Percentiles rank a stretch among this genome's conserved stretches.
Conservation (phyloP, 371 early-diverging fungal species). For the Blastocladiella emersonii region DNA sequence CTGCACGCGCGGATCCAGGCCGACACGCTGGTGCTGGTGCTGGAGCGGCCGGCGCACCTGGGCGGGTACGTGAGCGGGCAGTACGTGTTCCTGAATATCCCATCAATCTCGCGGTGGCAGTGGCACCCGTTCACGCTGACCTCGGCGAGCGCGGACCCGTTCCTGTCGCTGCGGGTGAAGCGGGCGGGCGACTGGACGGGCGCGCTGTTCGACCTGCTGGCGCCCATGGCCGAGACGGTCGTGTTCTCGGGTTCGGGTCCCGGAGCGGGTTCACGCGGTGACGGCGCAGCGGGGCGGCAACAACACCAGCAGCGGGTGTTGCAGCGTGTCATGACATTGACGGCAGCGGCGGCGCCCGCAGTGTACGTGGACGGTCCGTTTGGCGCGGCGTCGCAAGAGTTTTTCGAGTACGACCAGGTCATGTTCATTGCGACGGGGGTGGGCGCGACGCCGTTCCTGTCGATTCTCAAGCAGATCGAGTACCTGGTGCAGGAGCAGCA, state of each 20-base stretch:
- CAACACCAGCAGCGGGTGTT: conserved; percentile 26
- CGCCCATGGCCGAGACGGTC: conserved; percentile 40
- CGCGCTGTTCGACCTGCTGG: conserved; percentile 21
- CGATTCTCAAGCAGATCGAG: conserved; percentile 35
- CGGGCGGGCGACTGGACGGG: conserved; percentile 72
- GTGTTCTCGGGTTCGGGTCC: conserved; percentile 24
- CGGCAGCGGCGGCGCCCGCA: conserved; percentile 23
- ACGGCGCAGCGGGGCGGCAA: conserved; percentile 15
- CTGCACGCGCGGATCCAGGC: conserved; percentile 32
- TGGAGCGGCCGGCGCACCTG: conserved; percentile 50
- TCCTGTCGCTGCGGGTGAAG: conserved; percentile 61
- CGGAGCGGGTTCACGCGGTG: conserved; percentile 6
- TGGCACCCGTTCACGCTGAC: conserved; percentile 86
- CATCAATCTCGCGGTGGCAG: conserved; percentile 42
- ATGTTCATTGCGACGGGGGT: conserved; percentile 70
- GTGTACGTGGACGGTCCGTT: conserved; percentile 77
- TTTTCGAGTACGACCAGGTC: conserved; percentile 62
- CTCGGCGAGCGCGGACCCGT: conserved; percentile 64
- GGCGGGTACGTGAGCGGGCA: conserved; percentile 48
- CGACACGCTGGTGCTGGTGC: conserved; percentile 46
- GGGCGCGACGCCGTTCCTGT: conserved; percentile 46
- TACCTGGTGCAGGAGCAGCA: conserved; percentile 27
- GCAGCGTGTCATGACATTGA: no score
- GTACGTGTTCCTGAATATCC: conserved; percentile 49
- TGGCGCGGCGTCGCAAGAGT: conserved; percentile 75